Base-by-base conservation (phyloP, 1,139 yeast genomes). In the Debaryomyces singareniensis region DNA sequence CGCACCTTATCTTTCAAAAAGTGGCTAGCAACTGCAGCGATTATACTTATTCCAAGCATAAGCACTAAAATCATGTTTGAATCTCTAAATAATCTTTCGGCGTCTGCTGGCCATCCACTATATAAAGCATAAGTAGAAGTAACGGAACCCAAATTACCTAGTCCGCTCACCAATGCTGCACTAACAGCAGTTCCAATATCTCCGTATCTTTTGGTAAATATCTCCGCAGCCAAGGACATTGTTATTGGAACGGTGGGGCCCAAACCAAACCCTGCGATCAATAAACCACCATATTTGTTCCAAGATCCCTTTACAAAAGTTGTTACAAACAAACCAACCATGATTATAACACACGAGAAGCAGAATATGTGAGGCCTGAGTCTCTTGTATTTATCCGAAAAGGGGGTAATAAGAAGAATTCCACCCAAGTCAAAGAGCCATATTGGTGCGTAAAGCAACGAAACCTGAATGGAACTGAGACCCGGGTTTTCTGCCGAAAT, bases 231-330 rank as follows among this genome's bases (percentile, higher is more conserved):
- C 84, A 86, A 77, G 1, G 95, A 75, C 95, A 85, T 85, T 49
- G 82, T 72, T 29, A 82, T 84, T 20, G 95, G 95, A 15, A 84
- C 94, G 0, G 95, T 85, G 13, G 95, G 93, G 9, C 95, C 95
- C 27, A 85, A 67, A 0, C 95, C 95, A 47, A 78, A 83, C 0
- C 95, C 95, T 13, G 84, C 76, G 46, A 85, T 78, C 34, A 85
- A 64, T 34, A 85, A 64, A 0, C 95, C 95, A 3, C 76, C 94
- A 50, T 84, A 85, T 42, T 75, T 71, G 35, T 73, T 68, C 95
- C 95, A 85, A 16, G 75, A 56, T 2, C 78, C 81, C 10, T 64
- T 62, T 1, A 94, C 93, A 51, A 64, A 85, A 0, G 95, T 83
- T 20, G 85, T 77, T 6, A 83, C 86, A 31, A 82, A 58, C 55